Base-by-base conservation (phyloP, 2,329 filamentous ascomycete species). In the Ophiocordyceps robertsii region DNA sequence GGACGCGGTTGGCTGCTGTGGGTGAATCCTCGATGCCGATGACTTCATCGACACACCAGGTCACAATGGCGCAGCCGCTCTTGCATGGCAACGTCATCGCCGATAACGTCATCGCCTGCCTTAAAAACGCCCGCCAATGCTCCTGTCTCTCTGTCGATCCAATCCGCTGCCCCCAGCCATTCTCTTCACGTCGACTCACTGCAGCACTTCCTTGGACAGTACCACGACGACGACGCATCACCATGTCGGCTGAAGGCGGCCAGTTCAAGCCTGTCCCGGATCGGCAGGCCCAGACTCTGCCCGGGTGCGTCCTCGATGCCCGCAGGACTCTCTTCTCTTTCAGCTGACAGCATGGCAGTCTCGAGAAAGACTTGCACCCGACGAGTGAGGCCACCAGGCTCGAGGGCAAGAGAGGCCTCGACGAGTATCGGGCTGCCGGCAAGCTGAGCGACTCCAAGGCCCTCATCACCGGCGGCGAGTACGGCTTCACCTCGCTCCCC, bases 401-500 rank as follows among this genome's bases (percentile, higher is more conserved):
- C 2, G 61, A 68, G 41, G 65, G 64, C 19, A 61, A 62, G 39
- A 49, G 52, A 21, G 46, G 53, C 9, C 55, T 64, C 21, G 47
- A 59, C 4, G 65, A 68, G 36, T 65, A 66, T 17, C 44, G 49
- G 6, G 69, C 68, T 0, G 67, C 67, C 1, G 64, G 62, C 14
- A 75, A 73, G 47, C 55, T 77, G 38, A 64, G 64, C 30, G 66
- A 63, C 8, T 65, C 64, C 51, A 74, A 72, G 36, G 69, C 66
- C 2, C 51, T 76, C 8, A 72, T 77, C 45, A 76, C 72, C 0
- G 72, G 72, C 3, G 73, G 73, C 50, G 73, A 76, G 69, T 73
- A 55, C 47, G 69, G 57, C 6, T 13, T 14, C 6, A 27, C 4
- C 13, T 31, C 14, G 32, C 40, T 8, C 30, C 12, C 29, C 19